Percentiles rank a stretch among this genome's conserved stretches.
Conservation (phyloP, 2,329 filamentous ascomycete species). For the Paecilomyces sp. region DNA sequence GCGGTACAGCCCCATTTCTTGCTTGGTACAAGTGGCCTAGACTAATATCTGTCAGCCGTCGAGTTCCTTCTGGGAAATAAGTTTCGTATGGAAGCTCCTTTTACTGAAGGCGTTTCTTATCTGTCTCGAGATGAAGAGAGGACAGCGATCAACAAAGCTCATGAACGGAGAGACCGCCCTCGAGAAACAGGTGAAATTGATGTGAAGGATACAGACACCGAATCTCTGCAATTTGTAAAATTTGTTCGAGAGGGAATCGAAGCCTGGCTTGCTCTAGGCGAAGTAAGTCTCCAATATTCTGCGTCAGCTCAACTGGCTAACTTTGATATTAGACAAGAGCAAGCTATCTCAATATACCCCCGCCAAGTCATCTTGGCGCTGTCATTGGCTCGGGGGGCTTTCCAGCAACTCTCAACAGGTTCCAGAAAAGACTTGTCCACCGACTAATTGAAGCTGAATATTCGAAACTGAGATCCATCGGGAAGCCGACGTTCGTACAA, state of each 20-base stretch:
- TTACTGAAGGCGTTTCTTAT: conserved; percentile 53
- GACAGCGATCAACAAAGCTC: conserved; percentile 38
- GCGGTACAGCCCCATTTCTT: conserved; percentile 28
- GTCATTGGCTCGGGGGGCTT: conserved; percentile 9
- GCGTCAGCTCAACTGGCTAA: not conserved
- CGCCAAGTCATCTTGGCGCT: conserved; percentile 15
- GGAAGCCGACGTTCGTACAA: conserved; percentile 32
- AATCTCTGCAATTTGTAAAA: conserved; percentile 46
- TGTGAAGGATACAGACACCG: conserved; percentile 45
- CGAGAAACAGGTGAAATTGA: conserved; percentile 35
- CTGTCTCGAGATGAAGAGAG: conserved; percentile 54
- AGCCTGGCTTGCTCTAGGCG: conserved; percentile 34
- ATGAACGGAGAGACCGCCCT: conserved; percentile 32
- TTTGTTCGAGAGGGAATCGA: conserved; percentile 39
- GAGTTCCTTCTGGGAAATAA: conserved; percentile 54
- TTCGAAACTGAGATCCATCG: conserved; percentile 31
- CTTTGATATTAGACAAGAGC: conserved; percentile 14
- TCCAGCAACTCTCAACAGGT: conserved; percentile 42
- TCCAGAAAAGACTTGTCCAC: conserved; percentile 59
- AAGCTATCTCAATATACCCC: conserved; percentile 41
- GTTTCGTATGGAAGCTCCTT: conserved; percentile 53
- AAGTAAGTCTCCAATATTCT: conserved; percentile 10
- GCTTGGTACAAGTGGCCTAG: conserved; percentile 1
- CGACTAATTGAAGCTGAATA: conserved; percentile 60
- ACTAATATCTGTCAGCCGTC: conserved; percentile 36